Percentiles rank a stretch among this genome's conserved stretches.
phyloP scores from a whole-genome alignment of 805 yeast species.

The Candida hungchunana region DNA sequence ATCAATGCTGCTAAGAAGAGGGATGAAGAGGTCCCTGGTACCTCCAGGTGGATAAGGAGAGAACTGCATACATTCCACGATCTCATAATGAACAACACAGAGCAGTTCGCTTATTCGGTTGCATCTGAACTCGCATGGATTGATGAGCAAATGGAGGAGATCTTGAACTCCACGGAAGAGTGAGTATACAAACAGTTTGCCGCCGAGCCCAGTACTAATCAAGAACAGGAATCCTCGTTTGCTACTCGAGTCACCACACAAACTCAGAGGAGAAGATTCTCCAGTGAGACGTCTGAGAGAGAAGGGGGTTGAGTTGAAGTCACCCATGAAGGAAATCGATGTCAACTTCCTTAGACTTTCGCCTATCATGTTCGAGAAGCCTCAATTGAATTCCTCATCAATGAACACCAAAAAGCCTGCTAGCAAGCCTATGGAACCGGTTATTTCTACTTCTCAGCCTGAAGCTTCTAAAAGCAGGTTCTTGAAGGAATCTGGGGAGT shows the following conservation, averaged over 20 bases:
- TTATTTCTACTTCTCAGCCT: no score
- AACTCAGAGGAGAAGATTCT: conserved; percentile 24
- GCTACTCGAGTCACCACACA: conserved; percentile 25
- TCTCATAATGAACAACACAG: conserved; percentile 34
- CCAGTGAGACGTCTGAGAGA: conserved; percentile 26
- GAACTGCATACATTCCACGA: conserved; percentile 39
- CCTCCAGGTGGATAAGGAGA: conserved; percentile 46
- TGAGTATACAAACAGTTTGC: conserved; percentile 13
- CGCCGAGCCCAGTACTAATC: conserved; percentile 10
- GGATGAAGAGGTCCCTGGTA: conserved; percentile 39
- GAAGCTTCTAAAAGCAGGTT: no score
- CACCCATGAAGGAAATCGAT: conserved; percentile 15
- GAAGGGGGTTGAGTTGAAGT: conserved; percentile 16
- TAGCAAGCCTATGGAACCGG: no score
- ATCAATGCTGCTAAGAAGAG: conserved; percentile 26
- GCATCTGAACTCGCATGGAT: conserved; percentile 37
- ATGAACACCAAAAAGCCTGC: no score
- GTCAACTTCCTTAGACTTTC: conserved; percentile 20
- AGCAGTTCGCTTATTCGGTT: conserved; percentile 37
- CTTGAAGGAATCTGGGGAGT: no score
- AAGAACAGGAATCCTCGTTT: conserved; percentile 22
- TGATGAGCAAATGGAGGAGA: conserved; percentile 38
- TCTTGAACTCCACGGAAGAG: conserved; percentile 25
- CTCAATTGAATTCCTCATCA: conserved; percentile 4
- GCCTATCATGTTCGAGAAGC: conserved; percentile 18